A percentile compares a stretch with the other conserved stretches of the same genome.
Evolutionary conservation across 768 basidiomycete species (phyloP).

Genomic region (Galerina sulciceps): DNA sequence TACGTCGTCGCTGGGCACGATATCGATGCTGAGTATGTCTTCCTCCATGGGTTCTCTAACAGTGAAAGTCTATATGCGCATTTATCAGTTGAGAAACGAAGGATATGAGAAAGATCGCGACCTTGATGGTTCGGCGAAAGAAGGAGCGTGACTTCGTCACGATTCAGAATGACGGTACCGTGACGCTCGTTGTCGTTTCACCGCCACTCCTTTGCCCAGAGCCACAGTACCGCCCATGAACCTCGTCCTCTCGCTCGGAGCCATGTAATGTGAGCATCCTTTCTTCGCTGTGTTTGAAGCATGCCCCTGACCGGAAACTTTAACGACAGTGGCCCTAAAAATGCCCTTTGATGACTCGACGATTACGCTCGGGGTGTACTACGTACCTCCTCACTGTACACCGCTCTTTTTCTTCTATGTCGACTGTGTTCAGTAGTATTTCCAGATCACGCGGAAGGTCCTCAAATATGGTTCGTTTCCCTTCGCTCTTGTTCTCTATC

Average conservation of each 20-base stretch:
- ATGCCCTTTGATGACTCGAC: constrained; percentile 90
- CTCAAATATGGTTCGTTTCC: constrained; percentile 84
- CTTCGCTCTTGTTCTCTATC: background rate
- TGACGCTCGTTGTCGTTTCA: too few relatives aligned
- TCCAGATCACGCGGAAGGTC: constrained; percentile 91
- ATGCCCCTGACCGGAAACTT: background rate
- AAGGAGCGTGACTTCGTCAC: too few relatives aligned
- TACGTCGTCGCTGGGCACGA: constrained; percentile 89
- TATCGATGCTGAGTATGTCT: constrained; percentile 88
- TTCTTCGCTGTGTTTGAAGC: background rate
- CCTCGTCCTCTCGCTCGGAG: constrained; percentile 87
- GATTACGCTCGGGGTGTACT: constrained; percentile 77
- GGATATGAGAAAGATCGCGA: too few relatives aligned
- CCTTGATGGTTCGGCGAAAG: background rate
- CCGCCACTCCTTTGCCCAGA: too few relatives aligned
- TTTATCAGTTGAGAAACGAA: too few relatives aligned
- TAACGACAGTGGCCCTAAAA: constrained; percentile 76
- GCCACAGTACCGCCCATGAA: too few relatives aligned
- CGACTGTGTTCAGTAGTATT: too few relatives aligned
- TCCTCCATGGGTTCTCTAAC: constrained; percentile 54
- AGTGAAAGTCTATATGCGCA: constrained; percentile 37
- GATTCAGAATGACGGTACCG: too few relatives aligned
- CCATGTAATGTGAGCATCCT: constrained; percentile 76
- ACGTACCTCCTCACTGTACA: constrained; percentile 74
- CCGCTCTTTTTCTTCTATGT: too few relatives aligned